Evolutionary conservation across 140 eudicot species (phyloP).

Genomic region (Artemisia princeps): DNA sequence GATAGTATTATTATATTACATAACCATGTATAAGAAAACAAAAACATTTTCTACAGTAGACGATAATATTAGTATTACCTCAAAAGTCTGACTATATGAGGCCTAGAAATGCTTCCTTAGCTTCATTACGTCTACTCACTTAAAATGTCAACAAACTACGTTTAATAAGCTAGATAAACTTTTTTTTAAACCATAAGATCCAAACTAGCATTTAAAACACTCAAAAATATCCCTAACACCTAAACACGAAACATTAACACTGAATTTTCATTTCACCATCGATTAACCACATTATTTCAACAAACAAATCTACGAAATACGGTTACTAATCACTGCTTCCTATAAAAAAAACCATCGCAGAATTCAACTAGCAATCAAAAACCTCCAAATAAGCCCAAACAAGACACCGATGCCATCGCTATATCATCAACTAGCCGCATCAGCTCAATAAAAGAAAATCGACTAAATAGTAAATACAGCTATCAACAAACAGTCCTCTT

Average conservation of each 20-base stretch:
- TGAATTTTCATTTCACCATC: too few species aligned
- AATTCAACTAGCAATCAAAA: not conserved
- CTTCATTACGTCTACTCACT: not conserved
- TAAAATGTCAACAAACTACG: not conserved
- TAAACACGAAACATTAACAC: too few species aligned
- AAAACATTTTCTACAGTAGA: not conserved
- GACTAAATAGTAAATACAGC: too few species aligned
- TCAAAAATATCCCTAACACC: constrained; percentile 14
- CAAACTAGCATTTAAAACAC: not conserved
- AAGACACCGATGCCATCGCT: not conserved
- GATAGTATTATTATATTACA: not conserved
- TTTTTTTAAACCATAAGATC: not conserved
- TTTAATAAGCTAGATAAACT: not conserved
- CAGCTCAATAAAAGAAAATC: not conserved
- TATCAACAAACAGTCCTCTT: too few species aligned
- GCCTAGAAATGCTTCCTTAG: not conserved
- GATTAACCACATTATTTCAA: too few species aligned
- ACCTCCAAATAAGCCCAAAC: too few species aligned
- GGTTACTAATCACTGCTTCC: too few species aligned
- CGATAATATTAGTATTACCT: too few species aligned
- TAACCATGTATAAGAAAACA: not conserved
- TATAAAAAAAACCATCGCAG: too few species aligned
- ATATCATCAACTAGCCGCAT: constrained; percentile 5
- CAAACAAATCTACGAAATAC: too few species aligned
- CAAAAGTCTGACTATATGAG: too few species aligned